A percentile compares a stretch with the other conserved stretches of the same genome.
phyloP scores from a whole-genome alignment of 768 basidiomycete species.

The Xerocomellus intermedius region DNA sequence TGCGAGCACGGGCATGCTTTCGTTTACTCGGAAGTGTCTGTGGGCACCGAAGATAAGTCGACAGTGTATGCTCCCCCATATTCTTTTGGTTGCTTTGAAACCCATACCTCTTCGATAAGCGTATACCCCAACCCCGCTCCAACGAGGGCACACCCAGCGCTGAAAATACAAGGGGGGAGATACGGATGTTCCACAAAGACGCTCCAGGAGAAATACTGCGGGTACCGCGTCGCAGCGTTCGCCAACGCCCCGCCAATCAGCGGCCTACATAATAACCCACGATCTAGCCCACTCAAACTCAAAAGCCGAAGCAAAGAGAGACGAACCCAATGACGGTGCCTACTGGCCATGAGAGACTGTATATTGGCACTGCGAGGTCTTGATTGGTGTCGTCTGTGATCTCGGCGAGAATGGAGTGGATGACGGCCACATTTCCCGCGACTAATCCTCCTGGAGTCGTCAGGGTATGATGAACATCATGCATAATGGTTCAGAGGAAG shows the following conservation, averaged over 20 bases:
- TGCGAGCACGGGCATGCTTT: not conserved
- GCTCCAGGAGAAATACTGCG: constrained; percentile 10
- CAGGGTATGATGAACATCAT: not conserved
- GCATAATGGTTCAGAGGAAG: not conserved
- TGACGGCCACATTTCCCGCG: constrained; percentile 60
- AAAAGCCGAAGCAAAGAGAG: not conserved
- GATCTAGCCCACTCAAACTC: not conserved
- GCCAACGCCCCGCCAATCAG: constrained; percentile 23
- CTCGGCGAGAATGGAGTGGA: constrained; percentile 60
- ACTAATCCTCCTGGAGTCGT: constrained; percentile 53
- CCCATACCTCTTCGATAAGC: constrained; percentile 22
- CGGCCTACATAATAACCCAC: not conserved
- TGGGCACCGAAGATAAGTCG: not conserved
- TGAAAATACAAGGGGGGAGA: constrained; percentile 17
- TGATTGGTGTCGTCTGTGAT: constrained; percentile 63
- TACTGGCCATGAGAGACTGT: constrained; percentile 55
- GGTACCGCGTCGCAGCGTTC: constrained; percentile 19
- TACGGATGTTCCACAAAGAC: constrained; percentile 16
- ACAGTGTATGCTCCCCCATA: not conserved
- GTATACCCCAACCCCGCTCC: constrained; percentile 14
- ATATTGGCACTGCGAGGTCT: constrained; percentile 55
- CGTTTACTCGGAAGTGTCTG: constrained; percentile 22
- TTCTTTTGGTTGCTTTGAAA: not conserved
- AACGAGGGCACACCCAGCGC: constrained; percentile 5
- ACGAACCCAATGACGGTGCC: constrained; percentile 54